Percentiles rank a stretch among this genome's conserved stretches.
These are phyloP conservation scores for Pleurotus tuber-regium DNA, from an alignment of 768 basidiomycete species.

Conservation along the genomic window DNA sequence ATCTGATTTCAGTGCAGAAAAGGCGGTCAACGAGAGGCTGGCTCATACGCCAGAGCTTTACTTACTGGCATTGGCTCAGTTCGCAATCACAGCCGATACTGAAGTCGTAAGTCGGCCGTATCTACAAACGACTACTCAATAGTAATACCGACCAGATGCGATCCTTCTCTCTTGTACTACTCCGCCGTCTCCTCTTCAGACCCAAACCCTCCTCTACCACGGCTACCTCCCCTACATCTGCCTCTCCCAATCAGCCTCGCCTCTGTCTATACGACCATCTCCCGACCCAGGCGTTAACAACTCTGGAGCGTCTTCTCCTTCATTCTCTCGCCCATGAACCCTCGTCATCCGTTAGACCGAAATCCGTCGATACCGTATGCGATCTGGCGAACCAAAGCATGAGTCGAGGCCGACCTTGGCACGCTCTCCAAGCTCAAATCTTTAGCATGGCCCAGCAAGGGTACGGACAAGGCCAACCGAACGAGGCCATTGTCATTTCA, in stretches of 20 bases:
- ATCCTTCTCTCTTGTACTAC: slow-evolving; percentile 78
- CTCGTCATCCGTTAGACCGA: slow-evolving; percentile 56
- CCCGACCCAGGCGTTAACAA: slow-evolving; percentile 58
- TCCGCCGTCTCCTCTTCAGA: slow-evolving; percentile 77
- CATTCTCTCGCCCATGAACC: slow-evolving; percentile 67
- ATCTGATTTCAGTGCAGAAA: slow-evolving; percentile 56
- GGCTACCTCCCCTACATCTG: slow-evolving; percentile 15
- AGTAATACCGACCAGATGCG: too few species aligned
- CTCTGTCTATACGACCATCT: slow-evolving; percentile 78
- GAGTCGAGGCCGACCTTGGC: slow-evolving; percentile 77
- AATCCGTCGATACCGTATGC: slow-evolving; percentile 71
- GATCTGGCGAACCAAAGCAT: slow-evolving; percentile 77
- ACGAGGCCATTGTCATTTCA: slow-evolving; percentile 10
- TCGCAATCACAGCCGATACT: slow-evolving; percentile 72
- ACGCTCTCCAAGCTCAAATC: slow-evolving; percentile 68
- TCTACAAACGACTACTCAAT: too few species aligned
- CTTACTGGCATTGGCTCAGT: slow-evolving; percentile 75
- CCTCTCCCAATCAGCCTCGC: slow-evolving; percentile 27
- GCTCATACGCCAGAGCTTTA: slow-evolving; percentile 78
- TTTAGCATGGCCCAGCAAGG: slow-evolving; percentile 59
- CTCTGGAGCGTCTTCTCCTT: slow-evolving; percentile 70
- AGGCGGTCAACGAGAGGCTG: slow-evolving; percentile 77
- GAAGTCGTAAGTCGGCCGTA: slow-evolving; percentile 77
- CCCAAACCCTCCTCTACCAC: slow-evolving; percentile 34
- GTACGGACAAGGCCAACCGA: slow-evolving; percentile 15